Evolutionary conservation across 495 filamentous ascomycete species (phyloP), one percentile per base, ranked within the genome.

Genomic region (Viridothelium virens): DNA sequence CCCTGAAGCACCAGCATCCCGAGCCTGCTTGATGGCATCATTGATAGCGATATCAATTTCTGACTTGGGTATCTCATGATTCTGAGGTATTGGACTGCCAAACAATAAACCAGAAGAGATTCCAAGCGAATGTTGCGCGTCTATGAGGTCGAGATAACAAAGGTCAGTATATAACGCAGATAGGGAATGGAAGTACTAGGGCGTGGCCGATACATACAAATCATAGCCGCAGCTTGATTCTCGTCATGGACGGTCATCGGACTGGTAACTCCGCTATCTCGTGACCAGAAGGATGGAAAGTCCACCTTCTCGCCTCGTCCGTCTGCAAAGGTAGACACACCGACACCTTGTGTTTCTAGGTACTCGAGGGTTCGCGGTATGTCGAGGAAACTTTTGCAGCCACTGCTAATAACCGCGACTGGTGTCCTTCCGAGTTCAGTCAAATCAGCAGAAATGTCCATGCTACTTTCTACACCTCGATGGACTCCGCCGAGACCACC

Each of bases 311-410:
- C 69, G 1, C 84, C 84, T 46, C 87, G 81, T 5, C 87, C 89
- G 77, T 95, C 90, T 2, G 91, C 86, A 80, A 97, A 98, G 0
- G 94, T 96, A 31, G 85, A 86, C 4, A 96, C 91, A 61, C 86
- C 81, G 38, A 89, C 91, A 5, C 94, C 94, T 74, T 96, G 89
- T 0, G 94, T 98, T 76, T 98, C 94, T 18, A 98, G 83, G 70
- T 90, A 96, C 78, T 98, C 94, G 2, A 98, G 81, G 1, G 94
- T 98, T 64, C 89, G 81, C 6, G 89, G 88, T 67, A 97, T 89
- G 72, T 98, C 94, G 10, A 98, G 78, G 74, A 98, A 98, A 70
- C 94, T 91, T 78, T 98, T 98, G 72, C 91, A 93, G 3, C 94
- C 94, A 64, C 89, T 90, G 74, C 88, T 89, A 37, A 97, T 81